Conservation (phyloP, 2,329 filamentous ascomycete genomes). For the Cladophialophora yegresii region DNA sequence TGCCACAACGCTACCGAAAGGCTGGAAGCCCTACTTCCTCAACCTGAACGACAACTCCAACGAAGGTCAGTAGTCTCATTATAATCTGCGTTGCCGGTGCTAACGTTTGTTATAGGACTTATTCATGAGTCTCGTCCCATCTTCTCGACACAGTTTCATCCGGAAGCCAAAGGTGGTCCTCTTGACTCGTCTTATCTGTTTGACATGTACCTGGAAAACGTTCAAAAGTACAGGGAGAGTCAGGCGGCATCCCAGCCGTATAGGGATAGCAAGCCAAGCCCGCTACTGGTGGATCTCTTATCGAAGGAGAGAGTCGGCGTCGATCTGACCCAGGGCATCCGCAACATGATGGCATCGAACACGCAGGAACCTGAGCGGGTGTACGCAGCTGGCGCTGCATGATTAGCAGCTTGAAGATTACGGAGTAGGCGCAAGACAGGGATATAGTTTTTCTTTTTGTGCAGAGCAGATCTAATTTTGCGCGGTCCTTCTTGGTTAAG, state of each 20-base stretch:
- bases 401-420: constrained; percentile 6
- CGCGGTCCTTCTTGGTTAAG: neutral
- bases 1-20: constrained; percentile 72
- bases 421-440: neutral
- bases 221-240: constrained; percentile 82
- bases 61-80: constrained; percentile 61
- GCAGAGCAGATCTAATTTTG: neutral
- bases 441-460: neutral
- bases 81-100: constrained; percentile 1
- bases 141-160: constrained; percentile 98
- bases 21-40: constrained; percentile 98
- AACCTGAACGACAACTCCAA: constrained; percentile 98
- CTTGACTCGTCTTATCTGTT: constrained; percentile 96
- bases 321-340: constrained; percentile 63
- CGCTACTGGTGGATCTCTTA: constrained; percentile 85
- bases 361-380: constrained; percentile 29
- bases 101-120: constrained; percentile 59
- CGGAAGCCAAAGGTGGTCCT: constrained; percentile 94
- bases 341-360: constrained; percentile 42
- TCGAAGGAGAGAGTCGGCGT: constrained; percentile 95
- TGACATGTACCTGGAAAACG: constrained; percentile 90
- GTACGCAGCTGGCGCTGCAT: constrained; percentile 37
- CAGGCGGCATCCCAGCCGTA: constrained; percentile 69
- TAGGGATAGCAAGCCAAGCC: constrained; percentile 83
- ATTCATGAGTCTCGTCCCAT: constrained; percentile 95